A percentile compares a stretch with the other conserved stretches of the same genome.
Conservation (phyloP, 2,329 filamentous ascomycete genomes). For the Ceratocystis lukuohia region DNA sequence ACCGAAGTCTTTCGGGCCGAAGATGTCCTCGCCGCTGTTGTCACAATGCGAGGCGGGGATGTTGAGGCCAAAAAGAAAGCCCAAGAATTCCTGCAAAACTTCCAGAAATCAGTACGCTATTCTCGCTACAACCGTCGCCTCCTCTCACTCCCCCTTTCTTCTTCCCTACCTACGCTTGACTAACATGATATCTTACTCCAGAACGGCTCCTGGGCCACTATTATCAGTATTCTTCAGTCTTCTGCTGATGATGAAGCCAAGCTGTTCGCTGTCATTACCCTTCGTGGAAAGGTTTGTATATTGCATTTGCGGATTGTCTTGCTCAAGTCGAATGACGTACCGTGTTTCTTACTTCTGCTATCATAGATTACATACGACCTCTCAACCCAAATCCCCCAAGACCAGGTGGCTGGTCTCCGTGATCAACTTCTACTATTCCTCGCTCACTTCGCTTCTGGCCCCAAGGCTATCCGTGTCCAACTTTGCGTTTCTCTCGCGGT, state of each 20-base stretch:
- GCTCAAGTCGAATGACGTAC: not conserved
- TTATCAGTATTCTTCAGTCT: constrained; percentile 74
- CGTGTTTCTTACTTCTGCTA: not conserved
- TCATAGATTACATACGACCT: constrained; percentile 89
- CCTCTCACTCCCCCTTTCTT: no score
- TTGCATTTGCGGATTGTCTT: not conserved
- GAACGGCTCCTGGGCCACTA: constrained; percentile 83
- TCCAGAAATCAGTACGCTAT: constrained; percentile 80
- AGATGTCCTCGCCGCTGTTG: constrained; percentile 69
- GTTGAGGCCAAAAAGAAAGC: constrained; percentile 75
- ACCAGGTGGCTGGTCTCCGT: constrained; percentile 62
- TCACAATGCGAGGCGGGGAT: constrained; percentile 80
- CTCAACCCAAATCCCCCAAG: constrained; percentile 63
- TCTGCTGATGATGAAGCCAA: constrained; percentile 71
- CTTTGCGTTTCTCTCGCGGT: constrained; percentile 90
- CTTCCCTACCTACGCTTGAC: not conserved
- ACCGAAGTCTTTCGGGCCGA: constrained; percentile 60
- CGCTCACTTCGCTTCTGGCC: constrained; percentile 66
- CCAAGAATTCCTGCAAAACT: constrained; percentile 80
- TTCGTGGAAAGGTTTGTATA: constrained; percentile 78
- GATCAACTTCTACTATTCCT: constrained; percentile 73
- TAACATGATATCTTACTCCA: constrained; percentile 29
- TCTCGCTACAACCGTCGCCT: not conserved
- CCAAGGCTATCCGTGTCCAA: constrained; percentile 75
- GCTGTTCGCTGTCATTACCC: constrained; percentile 87